A percentile compares a stretch with the other conserved stretches of the same genome.
Conservation (phyloP, 371 early-diverging fungal genomes). For the Thermomucor indicae-seudaticae region DNA sequence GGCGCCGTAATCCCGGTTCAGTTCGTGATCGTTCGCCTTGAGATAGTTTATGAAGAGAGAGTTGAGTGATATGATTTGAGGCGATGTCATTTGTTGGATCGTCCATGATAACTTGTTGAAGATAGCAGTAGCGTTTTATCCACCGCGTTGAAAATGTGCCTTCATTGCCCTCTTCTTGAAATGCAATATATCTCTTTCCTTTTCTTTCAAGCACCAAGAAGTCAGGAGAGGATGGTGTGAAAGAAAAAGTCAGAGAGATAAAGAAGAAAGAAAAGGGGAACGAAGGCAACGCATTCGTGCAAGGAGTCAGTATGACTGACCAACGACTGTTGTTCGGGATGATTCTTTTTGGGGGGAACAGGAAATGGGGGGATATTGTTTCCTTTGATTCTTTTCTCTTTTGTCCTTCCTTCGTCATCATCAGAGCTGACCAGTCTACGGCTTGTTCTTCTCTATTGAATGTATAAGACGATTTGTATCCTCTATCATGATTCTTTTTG, state of each 20-base stretch:
- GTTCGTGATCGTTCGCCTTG: constrained; percentile 12
- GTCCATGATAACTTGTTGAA: background rate
- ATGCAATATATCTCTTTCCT: background rate
- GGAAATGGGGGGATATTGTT: too few species aligned
- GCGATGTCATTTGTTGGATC: background rate
- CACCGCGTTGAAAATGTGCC: too few species aligned
- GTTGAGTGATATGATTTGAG: constrained; percentile 14
- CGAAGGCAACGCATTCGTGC: too few species aligned
- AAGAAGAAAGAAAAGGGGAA: constrained; percentile 1
- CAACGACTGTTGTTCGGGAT: too few species aligned
- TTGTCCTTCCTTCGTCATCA: too few species aligned
- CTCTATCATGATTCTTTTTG: too few species aligned
- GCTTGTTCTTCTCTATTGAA: too few species aligned
- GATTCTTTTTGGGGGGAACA: too few species aligned
- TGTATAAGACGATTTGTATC: too few species aligned
- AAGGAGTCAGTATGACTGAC: too few species aligned
- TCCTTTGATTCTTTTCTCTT: too few species aligned
- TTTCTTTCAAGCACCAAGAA: background rate
- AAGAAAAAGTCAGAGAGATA: background rate
- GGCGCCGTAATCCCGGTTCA: constrained; percentile 24
- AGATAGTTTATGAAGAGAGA: constrained; percentile 30
- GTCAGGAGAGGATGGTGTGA: background rate
- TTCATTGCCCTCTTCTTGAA: background rate
- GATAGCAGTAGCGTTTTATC: background rate
- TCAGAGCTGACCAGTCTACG: too few species aligned